phyloP scores from a whole-genome alignment of 768 basidiomycete genomes.

The Amanita brunnescens region DNA sequence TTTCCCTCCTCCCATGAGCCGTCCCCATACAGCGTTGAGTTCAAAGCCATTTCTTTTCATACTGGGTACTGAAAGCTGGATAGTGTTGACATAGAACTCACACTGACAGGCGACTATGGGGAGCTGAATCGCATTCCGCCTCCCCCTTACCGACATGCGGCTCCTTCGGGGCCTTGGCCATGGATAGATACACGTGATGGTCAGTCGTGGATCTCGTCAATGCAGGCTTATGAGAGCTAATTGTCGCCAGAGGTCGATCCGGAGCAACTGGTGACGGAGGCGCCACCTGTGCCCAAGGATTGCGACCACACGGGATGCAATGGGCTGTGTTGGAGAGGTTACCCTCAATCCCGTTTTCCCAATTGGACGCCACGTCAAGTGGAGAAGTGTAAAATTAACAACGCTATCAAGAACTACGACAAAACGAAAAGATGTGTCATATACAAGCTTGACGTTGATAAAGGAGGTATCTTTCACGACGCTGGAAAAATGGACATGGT shows the following conservation, averaged over 20 bases:
- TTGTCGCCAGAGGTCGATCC: conserved; percentile 19
- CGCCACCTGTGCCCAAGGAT: conserved; percentile 25
- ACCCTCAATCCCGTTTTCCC: conserved; percentile 41
- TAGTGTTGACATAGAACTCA: not conserved
- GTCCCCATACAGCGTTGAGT: not conserved
- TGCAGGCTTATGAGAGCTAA: too few species aligned
- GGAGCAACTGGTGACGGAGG: conserved; percentile 23
- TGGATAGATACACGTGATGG: conserved; percentile 35
- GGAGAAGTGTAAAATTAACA: conserved; percentile 28
- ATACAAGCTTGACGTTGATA: conserved; percentile 33
- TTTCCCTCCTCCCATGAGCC: not conserved
- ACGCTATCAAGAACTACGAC: conserved; percentile 25
- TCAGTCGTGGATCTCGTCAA: conserved; percentile 7
- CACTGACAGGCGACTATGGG: not conserved
- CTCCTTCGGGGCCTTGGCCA: conserved; percentile 40
- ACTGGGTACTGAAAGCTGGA: not conserved
- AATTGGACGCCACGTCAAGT: conserved; percentile 48
- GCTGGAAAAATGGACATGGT: conserved; percentile 14
- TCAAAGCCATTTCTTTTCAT: not conserved
- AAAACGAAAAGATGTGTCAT: conserved; percentile 19
- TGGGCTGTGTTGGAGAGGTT: conserved; percentile 29
- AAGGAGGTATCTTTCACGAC: conserved; percentile 25
- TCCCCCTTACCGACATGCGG: conserved; percentile 37
- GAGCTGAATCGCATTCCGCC: conserved; percentile 14
- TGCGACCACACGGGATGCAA: conserved; percentile 29